A percentile compares a stretch with the other conserved stretches of the same genome.
These are phyloP conservation scores for Pluteus cervinus DNA, from an alignment of 768 basidiomycete genomes.

Conservation along the genomic window DNA sequence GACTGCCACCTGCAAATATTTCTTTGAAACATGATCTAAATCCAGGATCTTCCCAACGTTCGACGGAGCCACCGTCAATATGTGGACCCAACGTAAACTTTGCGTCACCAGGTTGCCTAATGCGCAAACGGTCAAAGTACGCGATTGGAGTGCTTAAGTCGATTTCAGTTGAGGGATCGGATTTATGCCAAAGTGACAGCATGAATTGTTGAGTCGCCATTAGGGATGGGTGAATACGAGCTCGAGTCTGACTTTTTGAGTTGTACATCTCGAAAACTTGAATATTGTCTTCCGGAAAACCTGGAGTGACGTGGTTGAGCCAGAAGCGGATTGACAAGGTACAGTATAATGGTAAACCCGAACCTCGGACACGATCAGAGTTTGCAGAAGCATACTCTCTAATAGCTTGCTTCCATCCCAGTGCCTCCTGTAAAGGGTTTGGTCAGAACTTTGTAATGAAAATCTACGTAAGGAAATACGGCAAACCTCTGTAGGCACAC, in stretches of 20 bases:
- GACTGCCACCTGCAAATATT: conserved; percentile 36
- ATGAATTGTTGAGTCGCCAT: conserved; percentile 53
- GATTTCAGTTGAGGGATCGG: conserved; percentile 34
- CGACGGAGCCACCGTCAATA: conserved; percentile 43
- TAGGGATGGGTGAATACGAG: conserved; percentile 58
- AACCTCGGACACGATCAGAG: conserved; percentile 40
- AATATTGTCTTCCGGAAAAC: conserved; percentile 60
- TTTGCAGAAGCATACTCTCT: conserved; percentile 50
- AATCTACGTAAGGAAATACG: conserved; percentile 8
- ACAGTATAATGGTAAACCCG: background rate
- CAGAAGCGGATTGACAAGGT: background rate
- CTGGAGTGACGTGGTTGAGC: conserved; percentile 22
- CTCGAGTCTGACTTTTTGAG: conserved; percentile 53
- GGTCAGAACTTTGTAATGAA: background rate
- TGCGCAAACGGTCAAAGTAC: conserved; percentile 73
- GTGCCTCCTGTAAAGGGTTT: conserved; percentile 39
- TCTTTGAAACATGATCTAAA: conserved; percentile 34
- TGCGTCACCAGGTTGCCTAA: conserved; percentile 65
- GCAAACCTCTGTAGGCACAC: conserved; percentile 43
- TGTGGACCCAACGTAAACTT: conserved; percentile 66
- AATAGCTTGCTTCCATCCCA: conserved; percentile 51
- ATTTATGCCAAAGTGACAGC: conserved; percentile 53
- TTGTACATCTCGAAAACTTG: conserved; percentile 77
- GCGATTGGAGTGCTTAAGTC: conserved; percentile 55
- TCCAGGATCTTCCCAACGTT: conserved; percentile 50